Evolutionary conservation across 306 rosid species (phyloP).

Genomic region (Geum urbanum): DNA sequence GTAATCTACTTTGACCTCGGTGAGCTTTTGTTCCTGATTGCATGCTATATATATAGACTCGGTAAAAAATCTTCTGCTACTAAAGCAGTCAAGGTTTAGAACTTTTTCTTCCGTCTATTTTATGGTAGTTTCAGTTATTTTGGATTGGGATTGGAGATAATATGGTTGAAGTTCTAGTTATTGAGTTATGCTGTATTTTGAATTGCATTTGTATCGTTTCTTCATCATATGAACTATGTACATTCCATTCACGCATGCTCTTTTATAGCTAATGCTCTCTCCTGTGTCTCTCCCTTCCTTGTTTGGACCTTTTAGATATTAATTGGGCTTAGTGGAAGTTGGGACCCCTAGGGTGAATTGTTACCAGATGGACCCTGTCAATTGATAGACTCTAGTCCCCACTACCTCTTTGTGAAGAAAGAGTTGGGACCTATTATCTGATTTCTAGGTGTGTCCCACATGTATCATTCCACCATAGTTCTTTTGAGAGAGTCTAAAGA

Average conservation of each 20-base stretch:
- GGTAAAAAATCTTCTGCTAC: not conserved
- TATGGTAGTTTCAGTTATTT: not conserved
- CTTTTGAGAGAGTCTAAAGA: slow-evolving; percentile 8
- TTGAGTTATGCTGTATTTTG: not conserved
- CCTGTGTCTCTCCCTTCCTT: not conserved
- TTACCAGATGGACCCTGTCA: slow-evolving; percentile 6
- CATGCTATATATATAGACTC: not conserved
- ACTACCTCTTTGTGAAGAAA: slow-evolving; percentile 11
- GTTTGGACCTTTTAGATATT: not conserved
- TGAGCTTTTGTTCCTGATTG: not conserved
- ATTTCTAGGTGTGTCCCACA: slow-evolving; percentile 4
- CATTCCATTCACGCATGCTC: not conserved
- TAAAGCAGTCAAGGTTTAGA: slow-evolving; percentile 4
- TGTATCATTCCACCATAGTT: slow-evolving; percentile 2
- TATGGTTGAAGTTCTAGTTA: not conserved
- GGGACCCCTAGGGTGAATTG: slow-evolving; percentile 3
- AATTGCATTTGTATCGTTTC: not conserved
- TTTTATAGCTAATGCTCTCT: not conserved
- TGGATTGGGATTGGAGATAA: not conserved
- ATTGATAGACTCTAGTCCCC: slow-evolving; percentile 11
- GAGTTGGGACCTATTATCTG: slow-evolving; percentile 12
- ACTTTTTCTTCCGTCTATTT: not conserved
- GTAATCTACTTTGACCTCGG: not conserved
- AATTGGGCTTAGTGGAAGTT: slow-evolving; percentile 9
- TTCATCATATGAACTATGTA: not conserved